phyloP scores from a whole-genome alignment of 805 yeast species.

The Wickerhamomyces kurtzmanii region DNA sequence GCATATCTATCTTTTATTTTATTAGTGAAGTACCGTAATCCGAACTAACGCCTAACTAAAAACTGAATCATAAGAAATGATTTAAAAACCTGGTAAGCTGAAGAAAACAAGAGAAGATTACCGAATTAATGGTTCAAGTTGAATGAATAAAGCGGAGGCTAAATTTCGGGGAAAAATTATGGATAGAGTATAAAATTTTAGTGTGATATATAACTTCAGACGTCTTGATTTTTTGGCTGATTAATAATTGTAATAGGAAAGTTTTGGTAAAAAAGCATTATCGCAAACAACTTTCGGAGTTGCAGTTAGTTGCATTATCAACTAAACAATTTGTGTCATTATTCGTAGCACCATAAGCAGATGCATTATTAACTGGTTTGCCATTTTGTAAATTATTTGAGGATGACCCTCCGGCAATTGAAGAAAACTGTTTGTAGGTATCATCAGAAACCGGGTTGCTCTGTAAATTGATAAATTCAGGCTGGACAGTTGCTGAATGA shows the following conservation, averaged over 20 bases:
- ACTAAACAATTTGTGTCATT: conserved; percentile 32
- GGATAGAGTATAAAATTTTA: too few species aligned
- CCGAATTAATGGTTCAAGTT: too few species aligned
- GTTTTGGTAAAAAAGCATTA: conserved; percentile 1
- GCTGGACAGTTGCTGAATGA: conserved; percentile 93
- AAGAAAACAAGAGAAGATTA: too few species aligned
- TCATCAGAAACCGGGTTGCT: conserved; percentile 16
- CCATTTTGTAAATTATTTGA: conserved; percentile 7
- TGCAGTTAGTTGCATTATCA: conserved; percentile 44
- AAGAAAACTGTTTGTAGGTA: conserved; percentile 22
- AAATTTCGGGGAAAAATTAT: too few species aligned
- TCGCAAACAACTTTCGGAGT: conserved; percentile 31
- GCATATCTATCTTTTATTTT: too few species aligned
- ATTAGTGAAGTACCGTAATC: too few species aligned
- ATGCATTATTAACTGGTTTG: conserved; percentile 6
- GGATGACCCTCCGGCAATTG: conserved; percentile 21
- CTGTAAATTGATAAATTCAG: conserved; percentile 59
- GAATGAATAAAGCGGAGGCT: too few species aligned
- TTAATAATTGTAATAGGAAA: background rate
- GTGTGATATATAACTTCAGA: too few species aligned
- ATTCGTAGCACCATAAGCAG: conserved; percentile 23
- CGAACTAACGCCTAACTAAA: too few species aligned
- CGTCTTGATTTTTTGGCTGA: background rate
- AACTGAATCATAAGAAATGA: too few species aligned
- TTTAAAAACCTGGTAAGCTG: too few species aligned